These are phyloP conservation scores for Parastagonospora avenae DNA, from an alignment of 2,329 filamentous ascomycete genomes.

Conservation along the genomic window DNA sequence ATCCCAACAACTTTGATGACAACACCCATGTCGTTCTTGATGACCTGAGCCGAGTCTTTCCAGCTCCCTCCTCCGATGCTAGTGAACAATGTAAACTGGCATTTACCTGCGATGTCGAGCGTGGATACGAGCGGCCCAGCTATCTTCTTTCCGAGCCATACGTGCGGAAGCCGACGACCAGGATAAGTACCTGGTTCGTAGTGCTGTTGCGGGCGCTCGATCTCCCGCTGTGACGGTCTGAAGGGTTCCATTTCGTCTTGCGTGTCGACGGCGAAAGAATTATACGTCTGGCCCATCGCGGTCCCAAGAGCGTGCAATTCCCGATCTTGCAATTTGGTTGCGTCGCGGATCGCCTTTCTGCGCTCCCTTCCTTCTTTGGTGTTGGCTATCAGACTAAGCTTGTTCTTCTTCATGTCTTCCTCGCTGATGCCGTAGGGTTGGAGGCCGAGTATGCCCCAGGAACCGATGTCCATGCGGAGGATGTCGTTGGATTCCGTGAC, in stretches of 20 bases:
- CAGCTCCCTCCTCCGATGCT: slow-evolving; percentile 63
- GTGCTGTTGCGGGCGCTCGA: slow-evolving; percentile 50
- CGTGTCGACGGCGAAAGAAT: slow-evolving; percentile 52
- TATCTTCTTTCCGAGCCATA: slow-evolving; percentile 61
- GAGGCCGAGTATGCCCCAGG: slow-evolving; percentile 11
- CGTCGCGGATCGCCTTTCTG: slow-evolving; percentile 43
- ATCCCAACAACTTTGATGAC: slow-evolving; percentile 58
- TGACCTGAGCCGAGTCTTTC: slow-evolving; percentile 55
- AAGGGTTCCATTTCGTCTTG: slow-evolving; percentile 47
- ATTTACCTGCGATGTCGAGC: slow-evolving; percentile 64
- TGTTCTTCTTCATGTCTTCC: slow-evolving; percentile 5
- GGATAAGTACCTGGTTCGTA: slow-evolving; percentile 61
- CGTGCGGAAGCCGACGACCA: slow-evolving; percentile 65
- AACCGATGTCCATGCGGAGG: slow-evolving; percentile 8
- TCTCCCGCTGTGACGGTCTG: slow-evolving; percentile 16
- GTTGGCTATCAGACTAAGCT: neutral
- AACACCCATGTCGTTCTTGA: slow-evolving; percentile 50
- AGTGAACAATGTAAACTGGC: slow-evolving; percentile 40
- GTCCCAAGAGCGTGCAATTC: slow-evolving; percentile 63
- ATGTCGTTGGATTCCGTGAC: slow-evolving; percentile 17
- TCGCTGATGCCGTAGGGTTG: slow-evolving; percentile 7
- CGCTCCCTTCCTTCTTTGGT: slow-evolving; percentile 4
- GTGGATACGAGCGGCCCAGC: slow-evolving; percentile 59
- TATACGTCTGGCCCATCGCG: slow-evolving; percentile 65
- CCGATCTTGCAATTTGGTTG: slow-evolving; percentile 51